Evolutionary conservation across 352 stramenopile species (phyloP), one percentile per base, ranked within the genome.

Genomic region (Plasmopara halstedii): DNA sequence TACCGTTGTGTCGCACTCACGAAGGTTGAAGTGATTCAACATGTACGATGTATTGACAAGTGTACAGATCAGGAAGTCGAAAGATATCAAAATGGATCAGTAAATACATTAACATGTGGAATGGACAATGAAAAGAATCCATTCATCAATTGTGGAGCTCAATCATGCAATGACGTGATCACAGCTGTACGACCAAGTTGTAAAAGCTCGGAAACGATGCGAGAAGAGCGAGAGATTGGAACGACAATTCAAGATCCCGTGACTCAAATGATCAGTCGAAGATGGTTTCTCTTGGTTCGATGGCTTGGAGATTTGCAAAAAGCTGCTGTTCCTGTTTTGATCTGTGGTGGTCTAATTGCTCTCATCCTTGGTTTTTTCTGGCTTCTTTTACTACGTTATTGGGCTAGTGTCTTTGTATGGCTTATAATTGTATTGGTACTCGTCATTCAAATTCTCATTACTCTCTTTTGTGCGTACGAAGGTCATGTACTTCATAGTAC

Each of bases 221-320:
- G 64, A 11, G 32, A 70, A 33, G 68, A 83, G 45, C 66, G 46
- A 2, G 58, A 80, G 46, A 57, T 77, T 15, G 58, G 63, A 1
- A 62, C 58, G 10, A 67, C 70, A 2, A 68, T 51, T 5, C 43
- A 67, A 2, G 69, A 88, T 34, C 68, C 75, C 0, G 48, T 88
- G 9, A 82, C 62, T 15, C 59, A 64, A 7, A 70, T 76, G 56
- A 58, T 87, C 14, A 85, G 77, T 46, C 69, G 68, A 38, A 70
- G 76, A 46, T 86, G 70, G 67, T 73, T 73, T 49, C 73, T 85
- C 62, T 67, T 89, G 33, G 70, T 73, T 20, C 72, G 74, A 19
- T 87, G 75, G 75, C 68, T 88, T 21, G 75, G 78, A 19, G 82
- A 93, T 56, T 50, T 91, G 29, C 61, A 89, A 44, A 88, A 88